Evolutionary conservation across 1,139 yeast genomes (phyloP).

Genomic region (Diutina neorugosa): DNA sequence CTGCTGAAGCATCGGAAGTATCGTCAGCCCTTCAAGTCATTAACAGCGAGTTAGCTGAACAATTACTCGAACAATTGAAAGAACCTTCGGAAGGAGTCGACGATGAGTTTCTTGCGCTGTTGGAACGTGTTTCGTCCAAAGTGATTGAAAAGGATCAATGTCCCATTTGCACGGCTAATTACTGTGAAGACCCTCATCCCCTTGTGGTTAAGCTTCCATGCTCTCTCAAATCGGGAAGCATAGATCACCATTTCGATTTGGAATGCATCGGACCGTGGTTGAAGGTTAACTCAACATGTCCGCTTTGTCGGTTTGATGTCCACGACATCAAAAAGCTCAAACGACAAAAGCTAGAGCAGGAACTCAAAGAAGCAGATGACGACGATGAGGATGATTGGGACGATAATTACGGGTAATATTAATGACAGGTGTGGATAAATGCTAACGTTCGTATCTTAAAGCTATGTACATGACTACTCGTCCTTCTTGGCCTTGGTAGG

Average conservation of each 20-base stretch:
- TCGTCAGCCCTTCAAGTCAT: background rate
- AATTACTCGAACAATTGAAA: constrained; percentile 15
- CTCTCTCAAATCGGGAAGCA: constrained; percentile 17
- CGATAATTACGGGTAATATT: constrained; percentile 55
- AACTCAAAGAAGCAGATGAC: constrained; percentile 35
- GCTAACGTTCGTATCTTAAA: background rate
- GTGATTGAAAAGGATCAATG: constrained; percentile 42
- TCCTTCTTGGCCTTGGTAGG: background rate
- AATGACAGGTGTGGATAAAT: background rate
- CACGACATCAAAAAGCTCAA: constrained; percentile 28
- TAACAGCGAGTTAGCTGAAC: constrained; percentile 14
- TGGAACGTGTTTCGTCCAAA: constrained; percentile 50
- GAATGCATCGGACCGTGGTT: constrained; percentile 93
- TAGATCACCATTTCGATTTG: constrained; percentile 65
- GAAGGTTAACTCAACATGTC: constrained; percentile 69
- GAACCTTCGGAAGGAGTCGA: constrained; percentile 40
- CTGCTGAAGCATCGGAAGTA: background rate
- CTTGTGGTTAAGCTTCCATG: constrained; percentile 76
- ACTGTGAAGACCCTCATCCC: constrained; percentile 65
- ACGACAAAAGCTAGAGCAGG: constrained; percentile 29
- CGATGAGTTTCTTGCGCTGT: constrained; percentile 57
- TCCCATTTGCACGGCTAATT: constrained; percentile 73
- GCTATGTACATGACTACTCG: background rate
- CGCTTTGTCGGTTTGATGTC: constrained; percentile 72
- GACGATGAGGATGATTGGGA: constrained; percentile 46